Base-by-base conservation (phyloP, 2,329 filamentous ascomycete genomes). In the Helotiales sp. region DNA sequence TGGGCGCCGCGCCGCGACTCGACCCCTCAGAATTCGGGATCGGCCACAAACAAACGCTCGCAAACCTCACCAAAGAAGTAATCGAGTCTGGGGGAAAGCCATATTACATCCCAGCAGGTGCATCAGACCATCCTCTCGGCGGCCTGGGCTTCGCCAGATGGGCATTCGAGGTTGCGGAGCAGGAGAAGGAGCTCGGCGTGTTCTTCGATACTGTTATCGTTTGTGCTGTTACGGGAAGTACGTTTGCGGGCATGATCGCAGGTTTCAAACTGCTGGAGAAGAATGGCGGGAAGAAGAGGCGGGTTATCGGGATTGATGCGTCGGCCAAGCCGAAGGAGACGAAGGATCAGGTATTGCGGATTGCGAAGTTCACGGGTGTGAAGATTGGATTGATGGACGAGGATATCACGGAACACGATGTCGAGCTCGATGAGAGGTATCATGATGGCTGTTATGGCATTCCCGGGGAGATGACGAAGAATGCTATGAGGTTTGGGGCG, bases 61-160 rank as follows among this genome's bases (percentile, higher is more conserved):
- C 83, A 59, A 77, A 81, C 0, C 80, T 90, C 3, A 82, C 84
- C 49, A 78, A 83, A 15, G 85, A 89, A 73, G 83, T 89, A 17
- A 78, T 81, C 65, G 76, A 73, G 0, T 75, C 75, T 1, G 89
- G 88, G 0, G 83, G 84, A 43, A 88, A 86, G 76, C 88, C 90
- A 0, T 93, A 92, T 75, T 90, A 89, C 74, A 91, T 92, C 70
- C 90, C 90, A 3, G 89, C 89, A 0, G 90, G 90, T 0, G 89
- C 89, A 1, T 90, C 87, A 0, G 89, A 91, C 75, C 90, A 92
- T 75, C 87, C 88, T 0, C 81, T 91, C 0, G 90, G 90, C 2
- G 90, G 90, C 0, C 77, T 92, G 17, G 90, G 90, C 0, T 92
- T 92, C 73, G 89, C 89, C 7, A 81, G 89, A 2, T 92, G 89